Evolutionary conservation across 495 filamentous ascomycete genomes (phyloP), one percentile per base, ranked within the genome.

Genomic region (Penicillium macrosclerotiorum): DNA sequence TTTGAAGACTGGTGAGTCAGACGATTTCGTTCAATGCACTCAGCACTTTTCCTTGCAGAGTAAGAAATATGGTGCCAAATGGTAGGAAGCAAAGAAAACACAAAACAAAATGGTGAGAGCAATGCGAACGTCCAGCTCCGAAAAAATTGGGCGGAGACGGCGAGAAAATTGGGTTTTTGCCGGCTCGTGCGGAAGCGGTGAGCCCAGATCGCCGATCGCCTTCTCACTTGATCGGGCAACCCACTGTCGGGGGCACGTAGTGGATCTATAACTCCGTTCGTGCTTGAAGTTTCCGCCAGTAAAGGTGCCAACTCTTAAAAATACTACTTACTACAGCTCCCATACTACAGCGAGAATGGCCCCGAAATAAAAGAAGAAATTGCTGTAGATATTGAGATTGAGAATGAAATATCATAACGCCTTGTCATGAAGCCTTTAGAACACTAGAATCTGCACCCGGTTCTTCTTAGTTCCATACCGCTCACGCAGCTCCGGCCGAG

Each of bases 401-500:
- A 6, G 8, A n/a, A 25, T 16, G 16, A 31, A 16, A 12, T 11
- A 9, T 8, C 6, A 1, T 34, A 33, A 43, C 26, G 14, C 14
- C 35, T 22, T 33, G n/a, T 13, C 30, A 33, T 14, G 13, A 30
- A 31, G 42, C 29, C 37, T 49, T 38, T 44, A 74, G 43, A 71
- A 74, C 32, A 74, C 56, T 52, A 73, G 46, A 19, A 72, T 68
- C 40, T 72, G 63, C 33, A 67, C 51, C 12, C 53, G 40, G 49
- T 71, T 68, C 38, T 69, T 52, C 37, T 58, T 56, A 7, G 60
- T 47, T 2, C 67, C 75, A 55, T 88, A 94, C 30, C 80, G 80
- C 37, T 81, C 77, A 57, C 84, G 86, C 46, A 95, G 71, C 51
- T 88, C 83, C 8, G 71, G 59, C 29, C 78, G 75, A 26, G 80